A percentile compares a stretch with the other conserved stretches of the same genome.
phyloP scores from a whole-genome alignment of 106 monocot species.

The Acorus calamus region DNA sequence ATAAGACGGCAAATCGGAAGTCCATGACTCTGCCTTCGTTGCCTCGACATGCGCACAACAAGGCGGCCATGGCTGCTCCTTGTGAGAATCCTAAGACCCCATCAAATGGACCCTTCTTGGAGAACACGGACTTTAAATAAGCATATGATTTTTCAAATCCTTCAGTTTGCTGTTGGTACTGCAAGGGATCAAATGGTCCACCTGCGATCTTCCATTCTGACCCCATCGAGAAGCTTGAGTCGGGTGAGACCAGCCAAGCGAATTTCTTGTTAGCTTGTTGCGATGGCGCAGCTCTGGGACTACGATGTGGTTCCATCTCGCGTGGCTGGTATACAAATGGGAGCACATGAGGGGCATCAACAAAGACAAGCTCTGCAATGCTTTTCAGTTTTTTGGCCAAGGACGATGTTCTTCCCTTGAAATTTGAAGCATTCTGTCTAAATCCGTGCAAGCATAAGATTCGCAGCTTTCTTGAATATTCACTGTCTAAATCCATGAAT shows the following conservation, averaged over 20 bases:
- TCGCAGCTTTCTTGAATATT: constrained; percentile 40
- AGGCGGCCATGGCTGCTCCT: constrained; percentile 81
- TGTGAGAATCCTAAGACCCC: constrained; percentile 96
- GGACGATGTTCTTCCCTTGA: constrained; percentile 85
- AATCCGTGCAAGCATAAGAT: constrained; percentile 97
- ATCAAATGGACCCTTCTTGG: constrained; percentile 59
- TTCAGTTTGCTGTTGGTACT: constrained; percentile 65
- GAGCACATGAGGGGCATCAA: constrained; percentile 76
- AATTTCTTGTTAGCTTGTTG: constrained; percentile 27
- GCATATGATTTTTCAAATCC: constrained; percentile 73
- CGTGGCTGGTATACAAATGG: constrained; percentile 52
- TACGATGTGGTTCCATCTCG: background rate
- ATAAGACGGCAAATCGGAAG: constrained; percentile 72
- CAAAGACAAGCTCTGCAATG: constrained; percentile 52
- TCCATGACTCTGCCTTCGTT: constrained; percentile 8
- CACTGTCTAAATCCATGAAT: constrained; percentile 4
- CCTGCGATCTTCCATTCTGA: constrained; percentile 29
- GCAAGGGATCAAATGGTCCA: constrained; percentile 67
- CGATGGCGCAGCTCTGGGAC: background rate
- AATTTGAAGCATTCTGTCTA: constrained; percentile 82
- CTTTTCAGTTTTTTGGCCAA: constrained; percentile 77
- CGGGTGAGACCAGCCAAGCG: constrained; percentile 63
- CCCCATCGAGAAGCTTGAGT: constrained; percentile 6
- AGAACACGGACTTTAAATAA: constrained; percentile 33
- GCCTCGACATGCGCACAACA: constrained; percentile 52